A percentile compares a stretch with the other conserved stretches of the same genome.
These are phyloP conservation scores for Blastomyces percursus DNA, from an alignment of 2,329 filamentous ascomycete species.

Conservation along the genomic window DNA sequence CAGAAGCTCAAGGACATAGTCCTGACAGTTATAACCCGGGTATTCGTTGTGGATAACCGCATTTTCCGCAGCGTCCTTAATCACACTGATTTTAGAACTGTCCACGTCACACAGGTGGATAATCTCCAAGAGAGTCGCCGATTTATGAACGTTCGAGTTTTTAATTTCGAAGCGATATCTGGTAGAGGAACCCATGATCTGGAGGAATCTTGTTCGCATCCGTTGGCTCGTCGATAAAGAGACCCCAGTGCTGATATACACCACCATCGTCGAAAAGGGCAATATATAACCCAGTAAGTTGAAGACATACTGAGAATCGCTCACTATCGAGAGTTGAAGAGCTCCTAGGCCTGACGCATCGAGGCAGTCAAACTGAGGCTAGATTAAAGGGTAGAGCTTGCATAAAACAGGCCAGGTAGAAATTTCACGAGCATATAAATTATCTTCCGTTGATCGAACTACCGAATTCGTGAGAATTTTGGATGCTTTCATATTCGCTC, in stretches of 20 bases:
- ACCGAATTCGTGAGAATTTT: too few relatives aligned
- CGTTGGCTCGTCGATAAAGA: not conserved
- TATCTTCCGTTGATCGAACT: too few relatives aligned
- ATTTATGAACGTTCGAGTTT: not conserved
- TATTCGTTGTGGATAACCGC: conserved; percentile 15
- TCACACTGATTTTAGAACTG: not conserved
- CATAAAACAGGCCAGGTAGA: too few relatives aligned
- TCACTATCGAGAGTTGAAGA: too few relatives aligned
- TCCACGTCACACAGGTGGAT: not conserved
- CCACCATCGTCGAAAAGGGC: not conserved
- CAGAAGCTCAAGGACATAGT: conserved; percentile 21
- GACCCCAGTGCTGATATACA: not conserved
- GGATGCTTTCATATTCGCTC: too few relatives aligned
- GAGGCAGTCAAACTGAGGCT: too few relatives aligned
- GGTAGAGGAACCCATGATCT: not conserved
- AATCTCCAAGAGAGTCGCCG: not conserved
- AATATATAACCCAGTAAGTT: not conserved
- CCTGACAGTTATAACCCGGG: conserved; percentile 20
- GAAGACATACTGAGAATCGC: not conserved
- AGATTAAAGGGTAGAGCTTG: too few relatives aligned
- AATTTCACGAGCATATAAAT: too few relatives aligned
- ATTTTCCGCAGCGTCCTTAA: conserved; percentile 11
- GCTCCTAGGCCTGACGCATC: too few relatives aligned
- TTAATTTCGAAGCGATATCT: not conserved
- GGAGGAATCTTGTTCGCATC: not conserved